Base-by-base conservation (phyloP, 2,329 filamentous ascomycete genomes). In the Neodidymelliopsis sp. region DNA sequence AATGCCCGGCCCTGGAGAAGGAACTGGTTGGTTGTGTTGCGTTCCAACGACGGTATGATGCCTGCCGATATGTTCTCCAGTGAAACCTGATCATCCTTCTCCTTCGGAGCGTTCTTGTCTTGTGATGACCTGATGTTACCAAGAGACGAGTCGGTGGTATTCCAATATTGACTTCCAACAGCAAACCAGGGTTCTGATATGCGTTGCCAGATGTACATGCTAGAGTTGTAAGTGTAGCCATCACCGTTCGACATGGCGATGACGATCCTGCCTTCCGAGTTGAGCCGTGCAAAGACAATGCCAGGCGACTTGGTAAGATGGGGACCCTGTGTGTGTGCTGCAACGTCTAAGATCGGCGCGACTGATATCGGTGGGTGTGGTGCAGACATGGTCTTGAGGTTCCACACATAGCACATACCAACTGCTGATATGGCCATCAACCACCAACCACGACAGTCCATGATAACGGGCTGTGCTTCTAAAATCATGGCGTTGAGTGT, bases 181-280 rank as follows among this genome's bases (percentile, higher is more conserved):
- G 93, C 93, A 91, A 94, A 99, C 94, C 94, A 99, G 2, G 90
- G 84, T 70, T 99, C 95, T 2, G 91, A 96, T n/a, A 99, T 80
- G 8, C 92, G 86, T 73, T 97, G 93, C 94, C 94, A 99, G 6
- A 86, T 84, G 72, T 86, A 93, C 87, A 99, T 89, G 13, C 82
- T 81, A 0, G 88, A 84, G 2, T 90, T 90, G 74, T 99, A 99
- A 42, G 87, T 87, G 74, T 91, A 99, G 2, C 94, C 94, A 63
- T 99, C 93, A 15, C 94, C 94, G 62, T 97, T 97, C 18, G 88
- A 94, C 50, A 99, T 81, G 0, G 91, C 94, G n/a, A 97, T 84
- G 18, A 97, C 81, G 15, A 97, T 83, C 33, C 91, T 83, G 1
- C 94, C 95, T 43, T 86, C 87, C 0, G 90, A 91, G 71, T 97